phyloP scores from a whole-genome alignment of 495 filamentous ascomycete species.

The Podospora australis region DNA sequence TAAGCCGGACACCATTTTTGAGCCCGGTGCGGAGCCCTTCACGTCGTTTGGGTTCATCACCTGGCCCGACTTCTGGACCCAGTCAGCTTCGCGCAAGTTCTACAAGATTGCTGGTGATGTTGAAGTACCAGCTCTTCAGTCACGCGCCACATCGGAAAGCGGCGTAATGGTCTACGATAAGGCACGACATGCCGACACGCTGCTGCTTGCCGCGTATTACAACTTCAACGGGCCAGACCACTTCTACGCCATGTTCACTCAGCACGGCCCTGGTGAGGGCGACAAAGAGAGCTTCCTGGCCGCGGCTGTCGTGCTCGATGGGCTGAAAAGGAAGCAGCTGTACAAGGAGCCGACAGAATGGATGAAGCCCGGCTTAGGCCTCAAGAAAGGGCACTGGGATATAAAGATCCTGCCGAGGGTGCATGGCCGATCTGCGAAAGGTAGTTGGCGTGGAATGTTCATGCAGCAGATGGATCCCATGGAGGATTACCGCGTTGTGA shows the following conservation, averaged over 20 bases:
- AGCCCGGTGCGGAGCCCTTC: conserved; percentile 40
- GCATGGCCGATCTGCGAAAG: conserved; percentile 10
- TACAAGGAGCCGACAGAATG: conserved; percentile 11
- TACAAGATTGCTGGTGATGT: conserved; percentile 44
- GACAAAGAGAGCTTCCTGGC: conserved; percentile 61
- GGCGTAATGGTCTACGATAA: conserved; percentile 55
- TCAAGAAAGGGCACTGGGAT: conserved; percentile 37
- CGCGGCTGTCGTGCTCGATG: conserved; percentile 45
- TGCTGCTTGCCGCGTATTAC: conserved; percentile 57
- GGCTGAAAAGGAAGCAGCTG: conserved; percentile 16
- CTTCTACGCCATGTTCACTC: conserved; percentile 53
- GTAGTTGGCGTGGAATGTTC: conserved; percentile 14
- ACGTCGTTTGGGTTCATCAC: conserved; percentile 46
- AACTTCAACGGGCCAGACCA: conserved; percentile 54
- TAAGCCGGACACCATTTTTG: conserved; percentile 46
- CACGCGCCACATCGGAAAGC: conserved; percentile 43
- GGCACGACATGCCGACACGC: conserved; percentile 41
- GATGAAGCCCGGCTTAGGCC: conserved; percentile 6
- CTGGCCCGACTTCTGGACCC: conserved; percentile 59
- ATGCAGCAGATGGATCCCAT: conserved; percentile 22
- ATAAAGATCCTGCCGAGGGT: conserved; percentile 27
- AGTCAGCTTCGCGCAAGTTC: conserved; percentile 46
- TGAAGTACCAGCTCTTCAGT: conserved; percentile 29
- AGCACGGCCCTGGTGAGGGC: conserved; percentile 51
- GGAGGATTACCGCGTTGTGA: conserved; percentile 20